These are phyloP conservation scores for Yarrowia alimentaria DNA, from an alignment of 805 yeast species.

Conservation along the genomic window DNA sequence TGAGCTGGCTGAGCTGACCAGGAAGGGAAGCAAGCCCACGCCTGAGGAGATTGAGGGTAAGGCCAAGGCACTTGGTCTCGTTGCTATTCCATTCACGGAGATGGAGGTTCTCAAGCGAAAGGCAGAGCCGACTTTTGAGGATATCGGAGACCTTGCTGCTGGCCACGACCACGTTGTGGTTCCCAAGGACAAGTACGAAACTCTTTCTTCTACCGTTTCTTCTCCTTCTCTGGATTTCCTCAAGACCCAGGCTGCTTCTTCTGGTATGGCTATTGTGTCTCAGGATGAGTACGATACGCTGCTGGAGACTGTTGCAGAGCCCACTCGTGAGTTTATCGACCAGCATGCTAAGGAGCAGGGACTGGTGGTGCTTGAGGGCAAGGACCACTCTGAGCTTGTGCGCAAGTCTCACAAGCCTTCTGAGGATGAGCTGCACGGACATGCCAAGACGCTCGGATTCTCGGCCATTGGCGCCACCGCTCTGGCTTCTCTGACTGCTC, in stretches of 20 bases:
- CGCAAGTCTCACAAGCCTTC: constrained; percentile 18
- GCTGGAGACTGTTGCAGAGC: constrained; percentile 16
- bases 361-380: constrained; percentile 39
- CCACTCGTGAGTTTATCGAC: constrained; percentile 38
- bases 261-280: constrained; percentile 11
- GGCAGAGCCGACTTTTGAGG: constrained; percentile 35
- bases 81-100: constrained; percentile 35
- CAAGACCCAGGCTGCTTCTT: neutral
- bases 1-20: constrained; percentile 13
- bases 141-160: constrained; percentile 37
- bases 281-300: constrained; percentile 25
- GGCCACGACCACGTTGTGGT: constrained; percentile 33
- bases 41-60: constrained; percentile 7
- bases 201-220: neutral
- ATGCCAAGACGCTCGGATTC: constrained; percentile 21
- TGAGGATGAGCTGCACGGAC: constrained; percentile 16
- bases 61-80: constrained; percentile 34
- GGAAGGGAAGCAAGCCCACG: constrained; percentile 23
- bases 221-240: constrained; percentile 10
- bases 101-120: constrained; percentile 33
- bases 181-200: constrained; percentile 2
- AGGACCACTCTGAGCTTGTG: constrained; percentile 36
- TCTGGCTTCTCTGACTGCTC: constrained; percentile 13
- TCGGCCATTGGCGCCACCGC: constrained; percentile 3
- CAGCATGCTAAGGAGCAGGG: constrained; percentile 38